A percentile compares a stretch with the other conserved stretches of the same genome.
Evolutionary conservation across 768 basidiomycete species (phyloP).

Genomic region (Kondoa malvinella): DNA sequence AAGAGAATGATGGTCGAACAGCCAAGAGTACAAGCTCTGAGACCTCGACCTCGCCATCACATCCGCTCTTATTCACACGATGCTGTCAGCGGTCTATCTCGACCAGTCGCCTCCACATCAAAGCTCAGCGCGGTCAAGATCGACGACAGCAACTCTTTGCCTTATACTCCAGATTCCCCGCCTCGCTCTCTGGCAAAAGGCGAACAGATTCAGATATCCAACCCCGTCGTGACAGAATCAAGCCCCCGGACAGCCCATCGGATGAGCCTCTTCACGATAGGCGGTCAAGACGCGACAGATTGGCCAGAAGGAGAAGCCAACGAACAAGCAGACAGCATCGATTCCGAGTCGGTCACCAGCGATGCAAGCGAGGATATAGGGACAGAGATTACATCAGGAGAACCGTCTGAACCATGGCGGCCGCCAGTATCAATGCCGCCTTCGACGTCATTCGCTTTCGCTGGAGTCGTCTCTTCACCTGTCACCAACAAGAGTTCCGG

Average conservation of each 20-base stretch:
- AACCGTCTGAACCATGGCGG: neutral
- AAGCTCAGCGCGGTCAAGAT: too few relatives aligned
- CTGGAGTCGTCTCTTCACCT: neutral
- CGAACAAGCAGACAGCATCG: neutral
- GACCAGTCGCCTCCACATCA: neutral
- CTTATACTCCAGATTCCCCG: neutral
- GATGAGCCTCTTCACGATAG: neutral
- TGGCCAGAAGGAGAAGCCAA: constrained; percentile 5
- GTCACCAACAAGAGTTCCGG: neutral
- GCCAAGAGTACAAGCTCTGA: neutral
- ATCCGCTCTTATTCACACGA: constrained; percentile 6
- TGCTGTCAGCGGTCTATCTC: neutral
- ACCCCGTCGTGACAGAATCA: neutral
- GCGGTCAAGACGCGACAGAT: neutral
- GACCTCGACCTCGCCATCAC: neutral
- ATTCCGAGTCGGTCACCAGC: neutral
- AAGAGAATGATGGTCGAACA: too few relatives aligned
- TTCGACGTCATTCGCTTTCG: constrained; percentile 1
- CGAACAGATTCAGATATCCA: neutral
- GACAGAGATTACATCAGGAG: too few relatives aligned
- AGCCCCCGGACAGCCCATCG: neutral
- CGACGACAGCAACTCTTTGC: too few relatives aligned
- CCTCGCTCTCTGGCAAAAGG: neutral
- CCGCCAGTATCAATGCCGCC: neutral
- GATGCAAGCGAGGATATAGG: neutral